These are phyloP conservation scores for Kwoniella pini DNA, from an alignment of 768 basidiomycete genomes.

Conservation along the genomic window DNA sequence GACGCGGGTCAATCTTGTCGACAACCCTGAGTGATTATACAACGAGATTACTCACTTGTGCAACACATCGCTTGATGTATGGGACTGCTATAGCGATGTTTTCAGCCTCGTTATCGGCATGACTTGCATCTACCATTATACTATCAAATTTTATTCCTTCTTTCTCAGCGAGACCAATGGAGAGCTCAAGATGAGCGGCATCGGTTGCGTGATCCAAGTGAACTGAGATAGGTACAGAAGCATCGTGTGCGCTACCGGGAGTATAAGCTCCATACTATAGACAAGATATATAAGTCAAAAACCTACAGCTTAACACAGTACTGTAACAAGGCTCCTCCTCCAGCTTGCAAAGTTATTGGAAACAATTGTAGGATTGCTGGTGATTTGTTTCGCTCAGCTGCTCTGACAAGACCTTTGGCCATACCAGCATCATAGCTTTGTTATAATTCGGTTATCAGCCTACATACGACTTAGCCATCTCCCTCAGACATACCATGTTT, in stretches of 20 bases:
- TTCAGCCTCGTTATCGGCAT: slow-evolving; percentile 53
- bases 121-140: slow-evolving; percentile 56
- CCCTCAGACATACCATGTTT: slow-evolving; percentile 28
- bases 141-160: slow-evolving; percentile 53
- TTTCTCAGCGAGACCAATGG: slow-evolving; percentile 53
- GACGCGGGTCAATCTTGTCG: background rate
- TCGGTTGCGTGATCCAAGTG: slow-evolving; percentile 55
- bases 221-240: slow-evolving; percentile 55
- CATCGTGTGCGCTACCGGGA: slow-evolving; percentile 46
- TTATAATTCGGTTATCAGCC: background rate
- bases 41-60: slow-evolving; percentile 11
- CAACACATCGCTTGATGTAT: slow-evolving; percentile 52
- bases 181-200: slow-evolving; percentile 52
- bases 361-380: slow-evolving; percentile 55
- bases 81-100: slow-evolving; percentile 51
- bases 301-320: slow-evolving; percentile 49
- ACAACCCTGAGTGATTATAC: background rate
- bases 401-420: slow-evolving; percentile 52
- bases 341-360: slow-evolving; percentile 49
- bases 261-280: background rate
- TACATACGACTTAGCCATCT: background rate
- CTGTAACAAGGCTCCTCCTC: slow-evolving; percentile 48
- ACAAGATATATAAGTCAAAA: background rate
- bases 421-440: slow-evolving; percentile 47
- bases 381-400: slow-evolving; percentile 50